Base-by-base conservation (phyloP, 1,139 yeast genomes). In the Zhuliangozyma parablackwelliae region DNA sequence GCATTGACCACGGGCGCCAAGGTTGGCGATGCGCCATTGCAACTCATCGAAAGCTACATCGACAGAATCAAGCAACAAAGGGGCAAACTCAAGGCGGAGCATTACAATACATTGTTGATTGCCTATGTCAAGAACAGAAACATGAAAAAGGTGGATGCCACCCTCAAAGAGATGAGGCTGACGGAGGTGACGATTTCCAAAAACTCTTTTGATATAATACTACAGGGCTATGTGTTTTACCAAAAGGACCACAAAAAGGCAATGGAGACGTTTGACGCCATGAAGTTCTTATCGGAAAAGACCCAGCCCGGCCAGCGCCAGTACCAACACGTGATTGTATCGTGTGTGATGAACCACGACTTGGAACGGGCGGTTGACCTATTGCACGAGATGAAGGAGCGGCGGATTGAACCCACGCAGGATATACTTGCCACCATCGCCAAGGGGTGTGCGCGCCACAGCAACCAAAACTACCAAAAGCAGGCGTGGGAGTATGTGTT, bases 401-500 rank as follows among this genome's bases (percentile, higher is more conserved):
- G 56, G 1, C 46, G 49, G 12, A 44, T 65, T 3, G 59, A 55
- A 2, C 30, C 59, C 7, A 65, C 62, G 31, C 75, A 71, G 13
- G 70, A 64, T 26, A 79, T 87, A 1, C 67, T 80, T 48, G 73
- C 79, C 29, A 75, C 81, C 0, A 61, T 90, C 35, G 92, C 95
- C 0, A 72, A 75, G 45, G 90, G 94, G 0, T 89, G 96, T 55
- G 63, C 83, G 2, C 30, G 27, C 21, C 69, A 74, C 6, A 6
- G 5, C 7, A 6, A 8, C 10, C 7, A 23, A 9, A 9, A 7
- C 9, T 26, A 9, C 28, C 66, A 81, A 31, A 61, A 60, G 10
- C 62, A 63, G 26, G 89, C 96, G 0, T 92, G 97, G 97, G 77
- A 78, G 37, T 82, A 77, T 49, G 75, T 90, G 39, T 71, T 83